Evolutionary conservation across 192 early-diverging fungal species (phyloP), one percentile per base, ranked within the genome.

Genomic region (Physocladia obscura): DNA sequence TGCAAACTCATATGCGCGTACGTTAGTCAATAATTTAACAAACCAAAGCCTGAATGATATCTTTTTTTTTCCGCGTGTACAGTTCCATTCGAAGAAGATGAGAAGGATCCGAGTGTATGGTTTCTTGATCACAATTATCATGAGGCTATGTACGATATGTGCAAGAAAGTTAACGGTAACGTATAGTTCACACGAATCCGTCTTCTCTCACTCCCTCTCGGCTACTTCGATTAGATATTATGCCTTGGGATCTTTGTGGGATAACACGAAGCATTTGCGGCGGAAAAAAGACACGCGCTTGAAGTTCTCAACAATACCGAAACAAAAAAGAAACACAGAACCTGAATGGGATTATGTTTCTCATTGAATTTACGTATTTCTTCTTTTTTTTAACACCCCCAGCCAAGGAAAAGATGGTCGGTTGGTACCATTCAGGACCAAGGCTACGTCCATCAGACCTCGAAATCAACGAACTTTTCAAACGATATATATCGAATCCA

Each of bases 61-160:
- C n/a, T 19, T 60, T 13, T 38, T n/a, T n/a, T n/a, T n/a, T n/a
- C n/a, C n/a, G n/a, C n/a, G n/a, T n/a, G n/a, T 60, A 11, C 74
- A 98, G 96, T 98, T 11, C 96, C 97, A 21, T 99, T 99, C 75
- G 97, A 99, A 81, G 97, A 99, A 78, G 97, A 99, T 69, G 96
- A 98, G 69, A 98, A 95, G 79, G 95, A 97, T 81, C 94, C 93
- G 13, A 88, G 88, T 3, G 94, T 98, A 3, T 99, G 97, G 97
- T 99, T 95, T 80, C 83, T 99, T 62, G 97, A 99, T 81, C 96
- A 99, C 84, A 95, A 97, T 81, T 99, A 97, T 76, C 93, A 95
- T 34, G 97, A 99, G 73, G 92, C 94, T 3, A 99, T 99, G 97
- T 94, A 95, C 64, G 96, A 98, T 62, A 99, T 99, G 97, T 99